Conservation (phyloP, 345 rosid species). For the Stellera chamaejasme region DNA sequence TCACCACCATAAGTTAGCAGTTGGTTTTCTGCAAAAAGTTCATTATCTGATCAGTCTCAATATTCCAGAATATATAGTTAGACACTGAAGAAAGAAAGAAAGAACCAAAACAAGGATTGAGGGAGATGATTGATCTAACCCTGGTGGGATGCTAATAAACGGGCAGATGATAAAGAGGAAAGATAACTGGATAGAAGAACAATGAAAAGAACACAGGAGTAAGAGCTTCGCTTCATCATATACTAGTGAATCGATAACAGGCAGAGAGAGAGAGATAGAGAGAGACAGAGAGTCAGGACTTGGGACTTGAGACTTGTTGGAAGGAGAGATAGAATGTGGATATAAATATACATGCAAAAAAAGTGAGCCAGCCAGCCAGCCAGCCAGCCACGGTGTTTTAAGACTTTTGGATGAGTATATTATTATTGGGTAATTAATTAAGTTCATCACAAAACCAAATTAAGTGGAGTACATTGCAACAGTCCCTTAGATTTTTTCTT, state of each 20-base stretch:
- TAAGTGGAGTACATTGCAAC: too few species aligned
- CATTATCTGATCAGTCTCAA: conserved; percentile 1
- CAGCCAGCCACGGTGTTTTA: conserved; percentile 1
- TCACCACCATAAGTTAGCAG: conserved; percentile 13
- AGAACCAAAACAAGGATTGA: conserved; percentile 2
- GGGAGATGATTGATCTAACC: conserved; percentile 7
- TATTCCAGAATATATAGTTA: background rate
- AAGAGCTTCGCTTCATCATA: conserved; percentile 39
- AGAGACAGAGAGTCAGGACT: conserved; percentile 8
- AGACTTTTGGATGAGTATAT: background rate
- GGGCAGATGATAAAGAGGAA: conserved; percentile 29
- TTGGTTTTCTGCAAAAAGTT: conserved; percentile 22
- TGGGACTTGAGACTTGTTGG: conserved; percentile 11
- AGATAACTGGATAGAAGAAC: conserved; percentile 20
- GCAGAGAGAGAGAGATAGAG: too few species aligned
- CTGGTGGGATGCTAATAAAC: conserved; percentile 18
- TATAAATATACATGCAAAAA: conserved; percentile 31
- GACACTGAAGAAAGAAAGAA: background rate
- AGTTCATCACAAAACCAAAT: too few species aligned
- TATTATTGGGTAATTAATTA: too few species aligned
- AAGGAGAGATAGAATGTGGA: conserved; percentile 5
- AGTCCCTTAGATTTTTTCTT: too few species aligned
- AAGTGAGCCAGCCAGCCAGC: too few species aligned
- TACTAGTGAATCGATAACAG: background rate
- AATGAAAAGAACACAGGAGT: conserved; percentile 26